Conservation (phyloP, 352 stramenopile species). For the Phytophthora crassamura region DNA sequence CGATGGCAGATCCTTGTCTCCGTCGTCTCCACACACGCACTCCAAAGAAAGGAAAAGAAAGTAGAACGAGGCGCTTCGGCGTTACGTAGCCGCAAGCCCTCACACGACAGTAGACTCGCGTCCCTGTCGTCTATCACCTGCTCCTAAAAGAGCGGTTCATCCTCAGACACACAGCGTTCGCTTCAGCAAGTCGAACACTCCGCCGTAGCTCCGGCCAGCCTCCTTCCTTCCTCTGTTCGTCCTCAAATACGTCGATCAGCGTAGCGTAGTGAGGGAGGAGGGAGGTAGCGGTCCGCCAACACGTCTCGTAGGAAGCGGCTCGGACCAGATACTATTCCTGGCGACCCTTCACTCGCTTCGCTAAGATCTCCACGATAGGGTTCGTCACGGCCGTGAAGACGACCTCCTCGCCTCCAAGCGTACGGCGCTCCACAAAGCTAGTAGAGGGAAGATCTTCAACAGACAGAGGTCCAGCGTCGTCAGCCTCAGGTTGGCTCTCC, state of each 20-base stretch:
- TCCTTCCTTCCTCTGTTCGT: neutral
- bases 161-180: slow-evolving; percentile 5
- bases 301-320: neutral
- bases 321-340: neutral
- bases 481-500: no score
- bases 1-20: no score
- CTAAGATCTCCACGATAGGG: slow-evolving; percentile 4
- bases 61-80: no score
- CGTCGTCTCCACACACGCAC: no score
- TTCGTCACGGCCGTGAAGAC: neutral
- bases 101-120: no score
- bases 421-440: no score
- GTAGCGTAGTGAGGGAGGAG: neutral
- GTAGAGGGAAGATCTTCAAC: no score
- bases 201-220: neutral
- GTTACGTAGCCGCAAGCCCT: no score
- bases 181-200: slow-evolving; percentile 3
- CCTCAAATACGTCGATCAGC: neutral
- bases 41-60: no score
- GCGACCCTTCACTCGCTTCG: neutral
- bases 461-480: no score
- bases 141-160: slow-evolving; percentile 13
- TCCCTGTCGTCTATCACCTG: no score
- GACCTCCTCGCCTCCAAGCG: slow-evolving; percentile 1
- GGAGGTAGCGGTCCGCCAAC: neutral